Evolutionary conservation across 345 rosid species (phyloP), one percentile per base, ranked within the genome.

Genomic region (Boechera divaricarpa): DNA sequence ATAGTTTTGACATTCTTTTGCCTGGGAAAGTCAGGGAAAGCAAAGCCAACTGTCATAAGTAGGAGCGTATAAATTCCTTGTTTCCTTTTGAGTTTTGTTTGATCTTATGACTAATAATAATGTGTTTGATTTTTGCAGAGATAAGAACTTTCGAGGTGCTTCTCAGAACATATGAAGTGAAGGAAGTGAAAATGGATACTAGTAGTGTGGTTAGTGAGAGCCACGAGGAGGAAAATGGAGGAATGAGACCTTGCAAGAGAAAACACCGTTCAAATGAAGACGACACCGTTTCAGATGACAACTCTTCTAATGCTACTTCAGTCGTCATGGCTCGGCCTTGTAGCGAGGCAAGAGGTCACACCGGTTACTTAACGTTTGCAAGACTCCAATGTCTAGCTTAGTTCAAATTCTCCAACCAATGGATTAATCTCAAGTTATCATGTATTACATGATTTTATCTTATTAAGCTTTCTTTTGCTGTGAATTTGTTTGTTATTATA

Each of bases 311-410:
- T 36, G 48, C 75, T 75, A 68, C 79, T 77, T 62, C 85, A 38
- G 52, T 68, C 7, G 73, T 91, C 64, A 80, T 89, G 91, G 98
- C 93, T 62, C 85, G 85, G 73, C 99, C 99, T 64, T 86, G 83
- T 58, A 72, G 86, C 7, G 97, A 95, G 48, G 80, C 97, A 21
- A 86, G 89, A 86, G 98, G 99, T 63, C 99, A 95, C 80, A 95
- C 98, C 2, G 99, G 99, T 31, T 95, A 89, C 77, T 80, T 95
- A 81, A 95, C 98, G 63, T 92, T 95, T 57, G 96, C 97, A 49
- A 87, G 99, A 79, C 94, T 89, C 29, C 84, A 85, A 56, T 92
- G 97, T 68, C 63, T 79, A n/a, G 64, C 75, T 33, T 79, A 70
- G 65, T 51, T 54, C 69, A 56, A 10, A 24, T 16, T 36, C 8